These are phyloP conservation scores for Artomyces pyxidatus DNA, from an alignment of 768 basidiomycete species.

Conservation along the genomic window DNA sequence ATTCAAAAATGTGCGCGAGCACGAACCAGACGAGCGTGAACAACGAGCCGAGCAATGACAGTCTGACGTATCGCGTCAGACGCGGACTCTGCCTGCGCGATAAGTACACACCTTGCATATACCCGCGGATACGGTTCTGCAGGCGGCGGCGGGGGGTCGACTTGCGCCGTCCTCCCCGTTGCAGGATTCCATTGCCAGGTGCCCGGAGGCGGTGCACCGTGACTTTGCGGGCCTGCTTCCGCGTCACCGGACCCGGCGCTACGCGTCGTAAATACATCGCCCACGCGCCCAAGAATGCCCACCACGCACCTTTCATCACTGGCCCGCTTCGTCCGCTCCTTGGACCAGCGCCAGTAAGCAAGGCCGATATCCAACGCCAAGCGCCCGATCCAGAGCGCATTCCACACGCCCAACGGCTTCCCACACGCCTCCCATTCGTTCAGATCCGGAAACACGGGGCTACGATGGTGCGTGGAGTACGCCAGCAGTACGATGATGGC, in stretches of 20 bases:
- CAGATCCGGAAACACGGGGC: slow-evolving; percentile 30
- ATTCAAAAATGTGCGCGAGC: slow-evolving; percentile 71
- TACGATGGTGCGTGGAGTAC: slow-evolving; percentile 38
- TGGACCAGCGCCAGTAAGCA: slow-evolving; percentile 48
- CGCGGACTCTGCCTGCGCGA: too few species aligned
- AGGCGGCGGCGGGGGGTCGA: too few species aligned
- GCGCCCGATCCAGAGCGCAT: slow-evolving; percentile 53
- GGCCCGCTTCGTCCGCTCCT: slow-evolving; percentile 19
- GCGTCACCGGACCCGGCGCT: too few species aligned
- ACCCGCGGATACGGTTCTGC: too few species aligned
- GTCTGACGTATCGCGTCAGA: too few species aligned
- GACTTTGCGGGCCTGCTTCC: too few species aligned
- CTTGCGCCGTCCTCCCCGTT: too few species aligned
- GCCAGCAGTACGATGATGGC: slow-evolving; percentile 43
- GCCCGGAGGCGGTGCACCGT: too few species aligned
- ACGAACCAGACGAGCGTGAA: slow-evolving; percentile 79
- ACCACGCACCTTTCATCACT: slow-evolving; percentile 13
- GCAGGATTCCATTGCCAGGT: too few species aligned
- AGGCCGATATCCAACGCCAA: slow-evolving; percentile 40
- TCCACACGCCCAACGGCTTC: slow-evolving; percentile 61
- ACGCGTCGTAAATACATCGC: too few species aligned
- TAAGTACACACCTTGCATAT: too few species aligned
- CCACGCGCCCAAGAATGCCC: too few species aligned
- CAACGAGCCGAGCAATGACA: slow-evolving; percentile 59
- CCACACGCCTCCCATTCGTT: slow-evolving; percentile 59